A percentile compares a stretch with the other conserved stretches of the same genome.
Conservation (phyloP, 2,329 filamentous ascomycete genomes). For the Aureobasidium musti region DNA sequence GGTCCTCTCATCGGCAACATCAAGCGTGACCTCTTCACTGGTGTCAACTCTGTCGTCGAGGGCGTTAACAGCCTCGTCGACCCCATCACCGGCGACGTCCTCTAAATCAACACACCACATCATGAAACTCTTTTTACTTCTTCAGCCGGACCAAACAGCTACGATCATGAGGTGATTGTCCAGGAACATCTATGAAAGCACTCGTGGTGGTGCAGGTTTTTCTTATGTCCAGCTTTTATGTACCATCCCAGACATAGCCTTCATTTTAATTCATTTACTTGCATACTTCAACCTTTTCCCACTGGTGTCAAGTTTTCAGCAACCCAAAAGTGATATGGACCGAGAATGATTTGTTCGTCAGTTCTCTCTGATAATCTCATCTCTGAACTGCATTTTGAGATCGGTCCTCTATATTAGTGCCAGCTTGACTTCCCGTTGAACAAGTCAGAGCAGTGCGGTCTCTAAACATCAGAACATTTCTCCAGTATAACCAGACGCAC, state of each 20-base stretch:
- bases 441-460: too few relatives aligned
- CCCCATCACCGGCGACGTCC: neutral
- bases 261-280: slow-evolving; percentile 1
- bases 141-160: neutral
- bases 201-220: neutral
- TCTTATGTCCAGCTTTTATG: slow-evolving; percentile 9
- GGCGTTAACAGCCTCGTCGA: neutral
- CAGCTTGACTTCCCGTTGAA: too few relatives aligned
- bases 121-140: neutral
- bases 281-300: neutral
- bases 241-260: neutral
- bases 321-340: too few relatives aligned
- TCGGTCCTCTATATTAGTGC: too few relatives aligned
- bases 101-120: neutral
- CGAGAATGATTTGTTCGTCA: too few relatives aligned
- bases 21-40: neutral
- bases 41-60: neutral
- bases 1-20: neutral
- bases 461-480: too few relatives aligned
- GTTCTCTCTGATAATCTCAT: too few relatives aligned
- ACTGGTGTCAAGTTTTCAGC: too few relatives aligned
- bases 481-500: neutral
- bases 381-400: too few relatives aligned
- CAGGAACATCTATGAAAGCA: neutral
- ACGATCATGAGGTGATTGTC: slow-evolving; percentile 1